Percentiles rank a stretch among this genome's conserved stretches.
Conservation (phyloP, 164 flowering plant species). For the Buxus sempervirens region DNA sequence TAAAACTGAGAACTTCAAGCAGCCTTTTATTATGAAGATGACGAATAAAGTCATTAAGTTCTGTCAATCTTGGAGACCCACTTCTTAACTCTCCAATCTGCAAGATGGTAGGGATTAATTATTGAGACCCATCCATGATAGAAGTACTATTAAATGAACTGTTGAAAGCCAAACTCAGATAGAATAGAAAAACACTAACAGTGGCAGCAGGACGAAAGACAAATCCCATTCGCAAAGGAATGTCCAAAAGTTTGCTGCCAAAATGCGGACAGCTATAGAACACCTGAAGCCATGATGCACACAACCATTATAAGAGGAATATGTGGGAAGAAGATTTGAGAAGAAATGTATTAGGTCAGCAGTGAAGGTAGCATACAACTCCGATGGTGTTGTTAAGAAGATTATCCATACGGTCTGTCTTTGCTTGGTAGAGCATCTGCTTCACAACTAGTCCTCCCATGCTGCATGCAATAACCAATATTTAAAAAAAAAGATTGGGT, state of each 20-base stretch:
- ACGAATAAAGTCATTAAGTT: slow-evolving; percentile 81
- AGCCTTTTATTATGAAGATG: slow-evolving; percentile 67
- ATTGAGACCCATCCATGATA: background rate
- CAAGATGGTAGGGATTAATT: slow-evolving; percentile 10
- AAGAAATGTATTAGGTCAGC: background rate
- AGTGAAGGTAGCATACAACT: slow-evolving; percentile 51
- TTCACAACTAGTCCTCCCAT: slow-evolving; percentile 99
- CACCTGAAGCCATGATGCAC: slow-evolving; percentile 46
- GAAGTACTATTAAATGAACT: background rate
- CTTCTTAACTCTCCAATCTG: slow-evolving; percentile 95
- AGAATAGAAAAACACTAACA: slow-evolving; percentile 43
- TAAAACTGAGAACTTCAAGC: slow-evolving; percentile 93
- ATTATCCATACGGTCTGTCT: slow-evolving; percentile 45
- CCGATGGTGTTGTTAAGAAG: slow-evolving; percentile 85
- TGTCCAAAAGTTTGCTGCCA: slow-evolving; percentile 97
- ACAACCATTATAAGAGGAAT: background rate
- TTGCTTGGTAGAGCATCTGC: slow-evolving; percentile 87
- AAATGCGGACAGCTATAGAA: slow-evolving; percentile 99
- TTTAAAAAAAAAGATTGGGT: background rate
- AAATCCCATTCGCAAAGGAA: slow-evolving; percentile 99
- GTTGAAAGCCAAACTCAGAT: background rate
- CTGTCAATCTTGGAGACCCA: slow-evolving; percentile 78
- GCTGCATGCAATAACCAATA: slow-evolving; percentile 44
- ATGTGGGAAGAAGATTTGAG: background rate
- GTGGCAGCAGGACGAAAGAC: slow-evolving; percentile 95